Evolutionary conservation across 768 basidiomycete genomes (phyloP), one percentile per base, ranked within the genome.

Genomic region (Kwoniella shandongensis): DNA sequence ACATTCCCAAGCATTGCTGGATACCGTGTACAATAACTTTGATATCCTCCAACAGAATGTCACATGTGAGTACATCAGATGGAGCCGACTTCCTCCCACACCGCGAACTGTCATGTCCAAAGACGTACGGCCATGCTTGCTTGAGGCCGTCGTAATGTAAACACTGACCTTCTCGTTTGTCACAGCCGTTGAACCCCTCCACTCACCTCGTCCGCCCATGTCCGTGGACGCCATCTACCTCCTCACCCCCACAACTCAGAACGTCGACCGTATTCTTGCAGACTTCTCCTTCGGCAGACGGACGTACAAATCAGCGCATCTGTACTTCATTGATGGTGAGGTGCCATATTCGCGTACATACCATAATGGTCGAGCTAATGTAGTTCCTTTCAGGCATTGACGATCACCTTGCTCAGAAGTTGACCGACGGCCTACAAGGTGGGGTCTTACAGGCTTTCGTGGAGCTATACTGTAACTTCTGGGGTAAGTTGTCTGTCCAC

Each of bases 21-120:
- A 86, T 59, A 84, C 88, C 8, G 90, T 93, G 3, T 81, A 97
- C 66, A 91, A 91, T 78, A 87, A 90, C 73, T 91, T 89, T 67
- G 94, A 99, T 75, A 88, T 98, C 54, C 78, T 98, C 54, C 87
- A 91, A 76, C 91, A 96, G 81, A 93, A 93, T 80, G 91, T 98
- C 40, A 96, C 92, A 44, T 83, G 94, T 96, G 79, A 74, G 91
- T 81, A 4, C 15, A 22, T 1, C n/a, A 27, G 18, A 3, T 26
- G 12, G 18, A 47, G 45, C 15, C 45, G 26, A 26, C 17, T 47
- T n/a, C 27, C 6, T 49, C 26, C 22, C 22, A 27, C n/a, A n/a
- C n/a, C n/a, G n/a, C 29, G 22, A 48, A 2, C 42, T 20, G 20
- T 44, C 11, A 38, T 38, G 11, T 10, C 36, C 36, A 38, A n/a